Evolutionary conservation across 176 grass and related monocot species (phyloP), one percentile per base, ranked within the genome.

Genomic region (Cocos nucifera): DNA sequence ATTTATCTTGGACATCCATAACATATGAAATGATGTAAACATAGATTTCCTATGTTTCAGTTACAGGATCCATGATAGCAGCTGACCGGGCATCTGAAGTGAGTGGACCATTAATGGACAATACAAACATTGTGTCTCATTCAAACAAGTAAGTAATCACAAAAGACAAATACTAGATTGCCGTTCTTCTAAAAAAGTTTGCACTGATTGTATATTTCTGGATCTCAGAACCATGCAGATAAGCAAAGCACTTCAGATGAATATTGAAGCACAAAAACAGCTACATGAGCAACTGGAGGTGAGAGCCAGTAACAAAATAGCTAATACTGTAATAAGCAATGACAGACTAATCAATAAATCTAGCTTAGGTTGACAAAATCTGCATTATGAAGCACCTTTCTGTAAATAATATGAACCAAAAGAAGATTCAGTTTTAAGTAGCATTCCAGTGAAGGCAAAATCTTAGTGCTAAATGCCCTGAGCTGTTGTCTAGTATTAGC

Each of bases 251-350:
- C 73, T 95, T 64, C 89, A 95, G 67, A 88, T 95, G 89, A 85
- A 95, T 77, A 85, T 95, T 54, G 89, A 95, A 80, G 89, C 88
- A 54, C 89, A 95, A 73, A 82, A 75, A 65, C 89, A 95, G 57
- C 63, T 95, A 54, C 87, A 95, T 3, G 89, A 95, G 78, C 89
- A 95, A 71, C 85, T 95, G 17, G 85, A 95, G 89, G 89, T 95
- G 62, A 82, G 75, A 54, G 35, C 35, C 10, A 12, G 35, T 44
- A 44, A 44, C 9, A 9, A 44, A 44, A 10, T 12, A 44, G 35
- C 35, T 39, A 10, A 39, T 39, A 39, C 32, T 39, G 7, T 39
- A 2, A 7, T 39, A 39, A 39, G 8, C 32, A 39, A 28, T 39
- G 32, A 39, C 8, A 39, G 32, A 39, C 9, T 2, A 39, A 12